Percentiles rank a stretch among this genome's conserved stretches.
Evolutionary conservation across 23 red algal genomes (phyloP).

Genomic region (Gracilaria domingensis): DNA sequence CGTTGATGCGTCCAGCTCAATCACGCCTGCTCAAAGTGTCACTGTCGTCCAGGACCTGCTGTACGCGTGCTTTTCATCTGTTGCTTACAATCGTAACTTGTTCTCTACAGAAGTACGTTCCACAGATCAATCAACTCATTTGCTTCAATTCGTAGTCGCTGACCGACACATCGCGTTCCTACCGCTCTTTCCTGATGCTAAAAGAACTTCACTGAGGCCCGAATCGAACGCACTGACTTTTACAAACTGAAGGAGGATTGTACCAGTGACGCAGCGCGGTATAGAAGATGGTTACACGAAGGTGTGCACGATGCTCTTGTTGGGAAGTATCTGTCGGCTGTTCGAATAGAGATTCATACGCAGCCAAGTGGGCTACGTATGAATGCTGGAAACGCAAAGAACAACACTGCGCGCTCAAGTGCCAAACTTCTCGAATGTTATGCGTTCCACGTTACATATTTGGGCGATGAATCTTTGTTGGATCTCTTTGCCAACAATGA

Average conservation of each 20-base stretch:
- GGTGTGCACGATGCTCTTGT: conserved; percentile 56
- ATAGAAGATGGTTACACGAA: conserved; percentile 45
- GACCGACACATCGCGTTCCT: neutral
- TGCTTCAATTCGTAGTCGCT: neutral
- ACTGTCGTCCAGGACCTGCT: conserved; percentile 46
- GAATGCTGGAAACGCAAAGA: neutral
- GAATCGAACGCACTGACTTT: neutral
- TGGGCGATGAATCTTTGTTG: neutral
- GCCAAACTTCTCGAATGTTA: conserved; percentile 49
- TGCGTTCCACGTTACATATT: conserved; percentile 54
- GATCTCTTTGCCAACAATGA: neutral
- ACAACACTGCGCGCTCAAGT: neutral
- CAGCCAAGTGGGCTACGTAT: neutral
- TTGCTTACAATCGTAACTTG: conserved; percentile 66
- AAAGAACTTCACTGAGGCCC: neutral
- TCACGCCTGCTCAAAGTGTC: conserved; percentile 40
- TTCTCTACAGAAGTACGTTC: conserved; percentile 30
- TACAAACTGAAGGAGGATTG: conserved; percentile 4
- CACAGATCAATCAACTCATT: neutral
- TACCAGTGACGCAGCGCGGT: neutral
- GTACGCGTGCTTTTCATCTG: conserved; percentile 48
- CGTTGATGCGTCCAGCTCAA: too few relatives aligned
- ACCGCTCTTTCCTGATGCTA: neutral
- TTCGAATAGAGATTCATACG: conserved; percentile 38
- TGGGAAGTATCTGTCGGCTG: conserved; percentile 35